These are phyloP conservation scores for Botryobasidium botryosum DNA, from an alignment of 768 basidiomycete genomes.

Conservation along the genomic window DNA sequence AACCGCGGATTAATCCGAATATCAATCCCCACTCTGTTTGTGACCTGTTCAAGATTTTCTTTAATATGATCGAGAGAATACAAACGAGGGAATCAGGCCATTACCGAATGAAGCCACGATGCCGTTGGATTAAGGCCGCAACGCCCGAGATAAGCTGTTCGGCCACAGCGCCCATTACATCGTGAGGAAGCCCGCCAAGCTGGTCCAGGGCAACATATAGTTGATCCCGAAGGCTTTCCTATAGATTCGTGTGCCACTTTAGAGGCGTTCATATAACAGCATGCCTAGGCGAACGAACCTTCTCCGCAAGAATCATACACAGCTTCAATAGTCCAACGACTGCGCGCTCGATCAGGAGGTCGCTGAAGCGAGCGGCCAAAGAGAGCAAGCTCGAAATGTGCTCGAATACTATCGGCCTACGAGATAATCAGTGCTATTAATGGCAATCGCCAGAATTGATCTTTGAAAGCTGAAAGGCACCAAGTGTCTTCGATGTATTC, in stretches of 20 bases:
- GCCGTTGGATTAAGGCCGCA: slow-evolving; percentile 56
- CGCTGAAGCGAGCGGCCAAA: slow-evolving; percentile 64
- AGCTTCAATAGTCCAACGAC: slow-evolving; percentile 76
- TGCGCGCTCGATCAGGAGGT: slow-evolving; percentile 83
- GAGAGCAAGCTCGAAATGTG: slow-evolving; percentile 72
- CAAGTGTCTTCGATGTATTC: slow-evolving; percentile 78
- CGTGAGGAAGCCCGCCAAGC: slow-evolving; percentile 58
- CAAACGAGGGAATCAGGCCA: slow-evolving; percentile 1
- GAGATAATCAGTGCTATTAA: not conserved
- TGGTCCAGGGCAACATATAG: slow-evolving; percentile 88
- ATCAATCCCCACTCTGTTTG: slow-evolving; percentile 94
- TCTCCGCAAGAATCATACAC: slow-evolving; percentile 65
- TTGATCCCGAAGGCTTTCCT: slow-evolving; percentile 81
- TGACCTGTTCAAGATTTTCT: slow-evolving; percentile 31
- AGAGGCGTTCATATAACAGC: too few relatives aligned
- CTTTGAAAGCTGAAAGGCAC: too few relatives aligned
- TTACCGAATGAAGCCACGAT: slow-evolving; percentile 54
- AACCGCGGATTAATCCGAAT: slow-evolving; percentile 72
- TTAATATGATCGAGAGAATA: not conserved
- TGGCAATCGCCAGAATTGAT: not conserved
- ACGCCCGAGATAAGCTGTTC: slow-evolving; percentile 83
- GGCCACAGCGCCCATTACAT: slow-evolving; percentile 66
- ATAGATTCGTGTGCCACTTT: too few relatives aligned
- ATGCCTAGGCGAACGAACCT: slow-evolving; percentile 28
- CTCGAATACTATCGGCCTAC: slow-evolving; percentile 88